These are phyloP conservation scores for Thecaphora thlaspeos DNA, from an alignment of 1,284 basidiomycete species.

Conservation along the genomic window DNA sequence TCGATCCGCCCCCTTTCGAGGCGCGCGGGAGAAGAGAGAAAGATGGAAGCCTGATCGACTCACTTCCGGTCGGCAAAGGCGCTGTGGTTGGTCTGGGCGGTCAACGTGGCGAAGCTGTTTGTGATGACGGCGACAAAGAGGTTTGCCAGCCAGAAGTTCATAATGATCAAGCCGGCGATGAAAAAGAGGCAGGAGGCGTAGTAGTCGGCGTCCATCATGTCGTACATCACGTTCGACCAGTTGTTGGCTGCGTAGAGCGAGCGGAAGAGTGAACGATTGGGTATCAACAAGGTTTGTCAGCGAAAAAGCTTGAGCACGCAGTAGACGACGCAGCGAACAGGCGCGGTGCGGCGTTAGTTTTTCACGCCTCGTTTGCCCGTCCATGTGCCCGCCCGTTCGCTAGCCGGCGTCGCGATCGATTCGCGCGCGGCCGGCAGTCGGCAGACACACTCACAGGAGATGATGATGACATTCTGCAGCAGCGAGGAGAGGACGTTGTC, in stretches of 20 bases:
- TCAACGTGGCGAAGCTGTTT: constrained; percentile 87
- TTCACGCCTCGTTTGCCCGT: too few relatives aligned
- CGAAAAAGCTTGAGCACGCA: too few relatives aligned
- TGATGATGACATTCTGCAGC: constrained; percentile 81
- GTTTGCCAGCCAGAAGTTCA: constrained; percentile 69
- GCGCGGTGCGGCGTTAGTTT: too few relatives aligned
- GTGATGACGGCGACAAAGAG: constrained; percentile 95
- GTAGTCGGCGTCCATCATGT: constrained; percentile 87
- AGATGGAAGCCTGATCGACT: constrained; percentile 4
- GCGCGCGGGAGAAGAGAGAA: neutral
- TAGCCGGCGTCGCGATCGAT: too few relatives aligned
- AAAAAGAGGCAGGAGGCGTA: constrained; percentile 85
- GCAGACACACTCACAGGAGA: constrained; percentile 70
- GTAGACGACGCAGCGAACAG: too few relatives aligned
- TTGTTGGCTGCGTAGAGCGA: constrained; percentile 34
- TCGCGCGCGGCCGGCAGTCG: too few relatives aligned
- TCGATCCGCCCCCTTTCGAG: too few relatives aligned
- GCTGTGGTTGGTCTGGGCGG: constrained; percentile 82
- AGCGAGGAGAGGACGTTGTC: constrained; percentile 83
- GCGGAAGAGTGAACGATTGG: neutral
- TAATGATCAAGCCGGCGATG: constrained; percentile 65
- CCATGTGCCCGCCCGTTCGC: too few relatives aligned
- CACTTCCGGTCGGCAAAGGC: constrained; percentile 72
- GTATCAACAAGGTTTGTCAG: too few relatives aligned
- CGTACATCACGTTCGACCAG: constrained; percentile 74